Conservation (phyloP, 2,329 filamentous ascomycete genomes). For the Hymenoscyphus albidus region DNA sequence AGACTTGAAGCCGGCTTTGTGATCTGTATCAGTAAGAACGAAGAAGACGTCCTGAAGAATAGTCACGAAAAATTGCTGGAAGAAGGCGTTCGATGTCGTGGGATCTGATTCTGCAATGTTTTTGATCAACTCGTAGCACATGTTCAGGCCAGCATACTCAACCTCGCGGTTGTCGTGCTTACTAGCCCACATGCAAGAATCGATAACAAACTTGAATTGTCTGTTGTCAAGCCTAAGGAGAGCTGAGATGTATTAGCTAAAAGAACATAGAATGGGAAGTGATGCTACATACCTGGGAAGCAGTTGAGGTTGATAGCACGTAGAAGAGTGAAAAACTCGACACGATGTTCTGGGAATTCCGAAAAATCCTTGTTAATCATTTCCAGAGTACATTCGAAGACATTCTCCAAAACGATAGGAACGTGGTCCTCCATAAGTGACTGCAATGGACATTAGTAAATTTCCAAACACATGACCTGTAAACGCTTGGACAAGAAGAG, state of each 20-base stretch:
- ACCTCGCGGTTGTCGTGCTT: conserved; percentile 99
- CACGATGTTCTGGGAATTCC: conserved; percentile 95
- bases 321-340: conserved; percentile 98
- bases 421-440: conserved; percentile 97
- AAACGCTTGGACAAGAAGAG: conserved; percentile 25
- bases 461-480: not conserved
- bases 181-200: conserved; percentile 99
- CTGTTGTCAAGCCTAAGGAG: conserved; percentile 90
- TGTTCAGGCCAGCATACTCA: conserved; percentile 91
- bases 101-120: conserved; percentile 93
- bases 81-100: conserved; percentile 87
- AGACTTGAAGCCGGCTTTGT: conserved; percentile 99
- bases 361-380: conserved; percentile 99
- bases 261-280: not conserved
- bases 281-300: conserved; percentile 63
- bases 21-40: conserved; percentile 92
- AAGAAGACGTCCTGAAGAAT: conserved; percentile 99
- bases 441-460: conserved; percentile 45
- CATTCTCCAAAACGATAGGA: conserved; percentile 94
- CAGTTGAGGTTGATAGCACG: conserved; percentile 95
- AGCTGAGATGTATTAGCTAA: conserved; percentile 42
- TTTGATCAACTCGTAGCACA: conserved; percentile 95
- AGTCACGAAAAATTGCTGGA: conserved; percentile 93
- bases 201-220: conserved; percentile 99
- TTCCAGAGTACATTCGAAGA: conserved; percentile 96